Percentiles rank a stretch among this genome's conserved stretches.
These are phyloP conservation scores for Aspergillus novofumigatus DNA, from an alignment of 2,329 filamentous ascomycete genomes.

Conservation along the genomic window DNA sequence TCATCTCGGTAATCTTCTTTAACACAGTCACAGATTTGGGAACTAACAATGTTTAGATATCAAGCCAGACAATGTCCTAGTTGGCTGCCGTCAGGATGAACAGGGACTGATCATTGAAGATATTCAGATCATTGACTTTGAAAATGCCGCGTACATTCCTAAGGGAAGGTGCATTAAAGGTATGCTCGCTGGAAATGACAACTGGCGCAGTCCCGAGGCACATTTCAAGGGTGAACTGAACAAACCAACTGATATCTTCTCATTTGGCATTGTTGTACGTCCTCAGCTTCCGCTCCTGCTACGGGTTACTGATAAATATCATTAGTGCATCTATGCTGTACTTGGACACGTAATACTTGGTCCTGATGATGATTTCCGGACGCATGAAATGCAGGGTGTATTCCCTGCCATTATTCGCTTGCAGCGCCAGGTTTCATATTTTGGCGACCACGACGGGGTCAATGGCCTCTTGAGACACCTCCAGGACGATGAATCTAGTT, in stretches of 20 bases:
- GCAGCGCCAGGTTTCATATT: conserved; percentile 46
- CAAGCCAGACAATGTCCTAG: conserved; percentile 36
- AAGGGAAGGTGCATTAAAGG: conserved; percentile 24
- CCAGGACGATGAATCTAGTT: conserved; percentile 21
- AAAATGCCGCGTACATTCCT: conserved; percentile 34
- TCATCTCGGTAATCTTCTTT: conserved; percentile 22
- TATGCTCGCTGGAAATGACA: conserved; percentile 27
- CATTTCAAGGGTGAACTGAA: conserved; percentile 24
- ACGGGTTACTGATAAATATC: conserved; percentile 1
- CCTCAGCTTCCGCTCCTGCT: no score
- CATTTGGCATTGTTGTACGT: conserved; percentile 29
- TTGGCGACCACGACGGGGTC: conserved; percentile 31
- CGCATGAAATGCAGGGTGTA: conserved; percentile 33
- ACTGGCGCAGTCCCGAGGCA: conserved; percentile 34
- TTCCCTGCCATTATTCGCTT: conserved; percentile 35
- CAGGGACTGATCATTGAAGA: conserved; percentile 14
- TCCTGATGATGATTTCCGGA: conserved; percentile 31
- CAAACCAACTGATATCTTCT: conserved; percentile 31
- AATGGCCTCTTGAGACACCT: no score
- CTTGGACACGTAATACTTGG: conserved; percentile 41
- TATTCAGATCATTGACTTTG: conserved; percentile 27
- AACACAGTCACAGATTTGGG: not conserved
- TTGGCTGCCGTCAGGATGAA: conserved; percentile 25
- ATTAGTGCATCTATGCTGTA: conserved; percentile 45
- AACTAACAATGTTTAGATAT: conserved; percentile 24